Evolutionary conservation across 441 rosid genomes (phyloP), one percentile per base, ranked within the genome.

Genomic region (Breynia disticha): DNA sequence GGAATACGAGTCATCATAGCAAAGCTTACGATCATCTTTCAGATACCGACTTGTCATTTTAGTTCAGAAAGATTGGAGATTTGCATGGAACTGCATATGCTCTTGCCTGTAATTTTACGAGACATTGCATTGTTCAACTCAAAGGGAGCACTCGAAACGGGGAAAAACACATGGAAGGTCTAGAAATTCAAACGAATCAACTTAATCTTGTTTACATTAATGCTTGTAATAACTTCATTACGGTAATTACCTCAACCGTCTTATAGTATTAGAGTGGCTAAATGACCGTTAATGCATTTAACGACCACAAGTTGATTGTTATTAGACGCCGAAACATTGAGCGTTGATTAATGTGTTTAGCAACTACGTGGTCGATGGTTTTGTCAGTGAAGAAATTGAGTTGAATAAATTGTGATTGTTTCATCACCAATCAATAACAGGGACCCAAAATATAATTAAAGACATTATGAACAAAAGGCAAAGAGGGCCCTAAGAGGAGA

Each of bases 401-500:
- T 38, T 24, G 12, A 55, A 9, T 16, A 15, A 48, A 32, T 16
- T 48, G 55, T 4, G 0, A 39, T 7, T 57, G 50, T 43, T 37
- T 44, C 13, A 16, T 39, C 16, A 45, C 42, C 48, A 22, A 54
- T 55, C 46, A 56, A 59, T 55, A 50, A 28, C 0, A 35, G 24
- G 63, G 62, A 63, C 65, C 65, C 56, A 32, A 39, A 50, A 53
- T 28, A n/a, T 2, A 13, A n/a, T 19, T 2, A 14, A 10, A 21
- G 20, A 50, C 15, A 19, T 0, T 0, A 1, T 13, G 11, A 48
- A 17, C 10, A 19, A 46, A n/a, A 43, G 56, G 45, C 61, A 64
- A 1, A 49, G 50, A 65, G 70, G 70, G 49, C 72, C 72, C 50
- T 0, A 8, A 18, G 35, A 21, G 32, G 0, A 16, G 50, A 43